Base-by-base conservation (phyloP, 352 stramenopile genomes). In the Phytophthora crassamura region DNA sequence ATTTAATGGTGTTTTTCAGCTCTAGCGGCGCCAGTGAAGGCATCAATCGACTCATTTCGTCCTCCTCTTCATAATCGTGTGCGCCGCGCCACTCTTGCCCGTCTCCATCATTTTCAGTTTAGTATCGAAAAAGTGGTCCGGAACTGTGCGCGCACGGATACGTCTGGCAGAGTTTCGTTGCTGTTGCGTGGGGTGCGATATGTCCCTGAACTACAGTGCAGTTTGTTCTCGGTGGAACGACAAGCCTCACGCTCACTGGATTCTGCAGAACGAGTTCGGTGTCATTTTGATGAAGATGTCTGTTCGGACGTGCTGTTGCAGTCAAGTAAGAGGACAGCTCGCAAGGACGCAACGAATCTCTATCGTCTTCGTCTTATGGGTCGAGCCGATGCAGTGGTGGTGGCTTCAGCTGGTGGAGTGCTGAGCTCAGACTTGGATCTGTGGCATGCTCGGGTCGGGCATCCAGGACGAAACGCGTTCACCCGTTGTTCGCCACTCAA, bases 341-440 rank as follows among this genome's bases (percentile, higher is more conserved):
- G 51, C n/a, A 32, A 14, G 15, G 57, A 65, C 45, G 38, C 35
- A 20, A 58, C 46, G n/a, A n/a, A n/a, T n/a, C n/a, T n/a, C n/a
- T n/a, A n/a, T n/a, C n/a, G n/a, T n/a, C n/a, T n/a, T n/a, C 15
- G 43, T 65, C 1, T 65, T 40, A 35, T 30, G 57, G 12, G 25
- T 65, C 4, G 22, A 38, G 18, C 15, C 0, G 30, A 42, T 50
- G 7, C 46, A 15, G 22, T 14, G 2, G 41, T 57, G 36, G 16
- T 59, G n/a, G 39, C n/a, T 5, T 18, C 15, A 15, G 3, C 0
- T 32, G 28, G 18, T 45, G 35, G 12, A 32, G 40, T 33, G 45
- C n/a, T n/a, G n/a, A n/a, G n/a, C n/a, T n/a, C n/a, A n/a, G n/a
- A n/a, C n/a, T n/a, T 34, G 40, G 25, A 46, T 5, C 38, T 40